Conservation (phyloP, 441 rosid genomes). For the Monsonia emarginata region DNA sequence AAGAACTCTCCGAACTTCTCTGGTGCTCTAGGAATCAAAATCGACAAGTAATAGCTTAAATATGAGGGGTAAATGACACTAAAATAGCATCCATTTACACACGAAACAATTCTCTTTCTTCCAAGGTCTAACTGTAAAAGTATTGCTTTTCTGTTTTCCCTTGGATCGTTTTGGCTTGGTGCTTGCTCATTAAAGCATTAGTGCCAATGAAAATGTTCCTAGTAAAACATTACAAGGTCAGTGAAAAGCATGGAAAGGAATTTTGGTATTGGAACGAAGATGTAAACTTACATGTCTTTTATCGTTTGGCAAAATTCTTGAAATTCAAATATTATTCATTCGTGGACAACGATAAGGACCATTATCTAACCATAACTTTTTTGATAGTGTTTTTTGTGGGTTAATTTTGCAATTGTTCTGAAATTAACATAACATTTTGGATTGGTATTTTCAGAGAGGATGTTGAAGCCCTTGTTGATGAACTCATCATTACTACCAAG, state of each 20-base stretch:
- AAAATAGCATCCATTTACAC: no score
- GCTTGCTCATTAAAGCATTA: background rate
- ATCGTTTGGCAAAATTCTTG: no score
- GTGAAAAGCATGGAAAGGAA: background rate
- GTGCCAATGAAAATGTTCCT: background rate
- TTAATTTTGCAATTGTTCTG: background rate
- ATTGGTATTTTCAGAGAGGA: constrained; percentile 42
- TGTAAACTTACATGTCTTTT: no score
- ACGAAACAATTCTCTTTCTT: no score
- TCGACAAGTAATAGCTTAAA: no score
- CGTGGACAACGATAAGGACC: no score
- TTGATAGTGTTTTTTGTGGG: background rate
- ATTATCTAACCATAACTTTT: background rate
- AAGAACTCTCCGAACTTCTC: no score
- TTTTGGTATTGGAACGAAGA: background rate
- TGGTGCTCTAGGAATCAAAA: no score
- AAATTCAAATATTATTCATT: no score
- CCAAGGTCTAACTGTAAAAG: no score
- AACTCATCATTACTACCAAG: constrained; percentile 47
- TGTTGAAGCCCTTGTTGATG: constrained; percentile 48
- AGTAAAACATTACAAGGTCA: background rate
- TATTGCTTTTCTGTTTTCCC: background rate
- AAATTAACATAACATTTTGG: background rate
- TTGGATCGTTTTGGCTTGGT: background rate
- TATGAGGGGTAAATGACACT: no score